Conservation (phyloP, 1,139 yeast genomes). For the Candida sp. region DNA sequence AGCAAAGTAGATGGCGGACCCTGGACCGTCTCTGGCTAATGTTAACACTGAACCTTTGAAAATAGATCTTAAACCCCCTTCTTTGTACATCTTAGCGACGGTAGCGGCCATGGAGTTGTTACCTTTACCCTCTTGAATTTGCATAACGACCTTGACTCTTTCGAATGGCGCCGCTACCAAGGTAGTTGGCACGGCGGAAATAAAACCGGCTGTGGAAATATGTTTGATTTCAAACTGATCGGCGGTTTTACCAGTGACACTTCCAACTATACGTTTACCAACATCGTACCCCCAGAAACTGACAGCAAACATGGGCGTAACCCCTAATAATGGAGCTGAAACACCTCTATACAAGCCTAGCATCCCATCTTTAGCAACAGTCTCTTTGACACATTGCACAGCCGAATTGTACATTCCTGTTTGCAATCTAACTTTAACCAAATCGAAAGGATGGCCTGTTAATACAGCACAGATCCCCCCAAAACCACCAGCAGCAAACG, state of each 20-base stretch:
- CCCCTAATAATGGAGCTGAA: slow-evolving; percentile 87
- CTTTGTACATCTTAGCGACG: slow-evolving; percentile 64
- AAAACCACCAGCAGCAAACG: slow-evolving; percentile 86
- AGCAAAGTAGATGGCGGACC: slow-evolving; percentile 93
- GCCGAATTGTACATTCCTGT: slow-evolving; percentile 65
- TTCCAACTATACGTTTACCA: slow-evolving; percentile 72
- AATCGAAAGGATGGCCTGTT: slow-evolving; percentile 96
- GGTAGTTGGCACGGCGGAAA: slow-evolving; percentile 93
- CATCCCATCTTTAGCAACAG: slow-evolving; percentile 70
- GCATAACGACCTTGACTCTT: slow-evolving; percentile 92
- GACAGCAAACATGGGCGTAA: slow-evolving; percentile 97
- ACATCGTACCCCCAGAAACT: slow-evolving; percentile 98
- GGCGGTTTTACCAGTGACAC: slow-evolving; percentile 36
- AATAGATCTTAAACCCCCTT: slow-evolving; percentile 82
- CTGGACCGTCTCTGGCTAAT: slow-evolving; percentile 96
- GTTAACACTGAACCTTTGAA: slow-evolving; percentile 94
- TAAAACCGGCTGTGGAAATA: slow-evolving; percentile 88
- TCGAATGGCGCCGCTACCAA: slow-evolving; percentile 96
- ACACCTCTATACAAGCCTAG: slow-evolving; percentile 85
- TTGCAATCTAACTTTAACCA: slow-evolving; percentile 89
- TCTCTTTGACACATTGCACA: slow-evolving; percentile 62
- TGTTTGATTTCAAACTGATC: slow-evolving; percentile 59
- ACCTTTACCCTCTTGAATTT: slow-evolving; percentile 58
- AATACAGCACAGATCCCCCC: slow-evolving; percentile 49
- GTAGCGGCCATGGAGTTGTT: slow-evolving; percentile 56